phyloP scores from a whole-genome alignment of 2,329 filamentous ascomycete genomes.

The Scytalidium sp. region DNA sequence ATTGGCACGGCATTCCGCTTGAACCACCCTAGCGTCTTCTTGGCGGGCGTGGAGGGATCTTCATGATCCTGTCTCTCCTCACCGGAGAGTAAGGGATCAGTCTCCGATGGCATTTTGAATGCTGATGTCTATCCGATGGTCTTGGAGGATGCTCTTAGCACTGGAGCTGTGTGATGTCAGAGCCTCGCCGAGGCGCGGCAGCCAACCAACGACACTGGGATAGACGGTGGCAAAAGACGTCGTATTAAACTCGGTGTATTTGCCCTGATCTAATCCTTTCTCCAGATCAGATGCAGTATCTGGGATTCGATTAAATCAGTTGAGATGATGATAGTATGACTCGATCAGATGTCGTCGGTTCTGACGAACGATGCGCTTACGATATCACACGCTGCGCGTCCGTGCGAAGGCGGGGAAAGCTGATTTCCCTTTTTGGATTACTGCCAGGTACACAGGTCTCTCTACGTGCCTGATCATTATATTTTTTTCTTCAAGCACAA shows the following conservation, averaged over 20 bases:
- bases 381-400: background rate
- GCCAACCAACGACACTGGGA: no score
- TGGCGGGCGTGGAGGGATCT: constrained; percentile 1
- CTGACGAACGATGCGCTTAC: constrained; percentile 1
- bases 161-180: no score
- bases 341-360: constrained; percentile 2
- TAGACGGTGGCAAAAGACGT: no score
- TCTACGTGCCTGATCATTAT: no score
- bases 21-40: constrained; percentile 14
- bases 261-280: constrained; percentile 6
- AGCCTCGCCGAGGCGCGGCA: no score
- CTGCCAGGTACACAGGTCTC: background rate
- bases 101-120: constrained; percentile 8
- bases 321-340: constrained; percentile 4
- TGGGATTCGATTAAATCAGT: constrained; percentile 6
- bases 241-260: no score
- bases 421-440: constrained; percentile 16
- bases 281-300: background rate
- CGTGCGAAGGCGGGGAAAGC: constrained; percentile 14
- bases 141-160: no score
- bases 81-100: constrained; percentile 18
- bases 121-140: no score
- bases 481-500: no score
- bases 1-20: constrained; percentile 20
- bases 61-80: constrained; percentile 4